phyloP scores from a whole-genome alignment of 257 asterid genomes.

The Nicotiana tomentosiformis region DNA sequence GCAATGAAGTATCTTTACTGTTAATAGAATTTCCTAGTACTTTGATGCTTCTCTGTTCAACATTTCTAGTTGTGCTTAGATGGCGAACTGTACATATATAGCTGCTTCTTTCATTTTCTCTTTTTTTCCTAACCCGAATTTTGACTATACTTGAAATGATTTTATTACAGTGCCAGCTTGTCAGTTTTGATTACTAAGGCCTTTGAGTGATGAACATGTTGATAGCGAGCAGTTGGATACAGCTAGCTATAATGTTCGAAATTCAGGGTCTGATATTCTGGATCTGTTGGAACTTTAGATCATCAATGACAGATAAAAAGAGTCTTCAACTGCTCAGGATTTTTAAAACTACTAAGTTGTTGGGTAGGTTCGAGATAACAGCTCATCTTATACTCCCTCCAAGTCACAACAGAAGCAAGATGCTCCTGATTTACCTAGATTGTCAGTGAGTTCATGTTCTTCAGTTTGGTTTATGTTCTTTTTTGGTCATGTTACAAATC shows the following conservation, averaged over 20 bases:
- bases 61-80: no score
- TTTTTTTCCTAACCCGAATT: neutral
- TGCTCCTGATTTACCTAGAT: constrained; percentile 57
- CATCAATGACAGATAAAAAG: constrained; percentile 40
- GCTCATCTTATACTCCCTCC: constrained; percentile 50
- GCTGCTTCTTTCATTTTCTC: neutral
- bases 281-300: constrained; percentile 41
- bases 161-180: constrained; percentile 38
- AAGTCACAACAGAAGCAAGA: constrained; percentile 58
- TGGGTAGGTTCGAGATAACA: constrained; percentile 51
- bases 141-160: constrained; percentile 16
- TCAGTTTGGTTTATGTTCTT: neutral
- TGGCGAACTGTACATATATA: no score
- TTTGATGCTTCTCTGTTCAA: no score
- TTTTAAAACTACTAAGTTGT: constrained; percentile 55
- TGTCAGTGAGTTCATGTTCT: constrained; percentile 48
- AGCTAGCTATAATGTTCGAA: constrained; percentile 38
- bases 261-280: constrained; percentile 71
- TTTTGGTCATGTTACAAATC: neutral
- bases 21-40: no score
- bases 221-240: constrained; percentile 41
- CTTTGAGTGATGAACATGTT: constrained; percentile 47
- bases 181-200: constrained; percentile 42
- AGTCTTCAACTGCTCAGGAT: constrained; percentile 37
- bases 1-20: no score